Base-by-base conservation (phyloP, 768 basidiomycete species). In the Calocybe cyanea region DNA sequence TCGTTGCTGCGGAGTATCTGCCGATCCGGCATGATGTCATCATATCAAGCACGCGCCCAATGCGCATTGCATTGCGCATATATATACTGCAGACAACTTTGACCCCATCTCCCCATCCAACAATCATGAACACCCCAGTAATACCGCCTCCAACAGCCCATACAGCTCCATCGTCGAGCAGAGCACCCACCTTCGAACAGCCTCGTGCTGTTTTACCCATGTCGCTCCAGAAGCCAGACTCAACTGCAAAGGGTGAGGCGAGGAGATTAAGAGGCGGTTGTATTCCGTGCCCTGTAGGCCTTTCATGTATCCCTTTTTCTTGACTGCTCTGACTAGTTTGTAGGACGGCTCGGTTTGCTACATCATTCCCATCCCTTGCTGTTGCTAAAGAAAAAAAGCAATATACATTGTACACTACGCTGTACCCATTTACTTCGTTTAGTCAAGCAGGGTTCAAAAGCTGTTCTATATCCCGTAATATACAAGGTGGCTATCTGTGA, bases 361-460 rank as follows among this genome's bases (percentile, higher is more conserved):
- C 23, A 53, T 53, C 32, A 53, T 53, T 15, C 52, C 52, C 0
- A 43, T 53, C 19, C 52, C 52, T 3, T 53, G 52, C 38, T 53
- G 48, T 31, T 53, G 48, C 32, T 41, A 28, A 2, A 48, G 30
- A 30, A 28, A 28, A 11, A n/a, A n/a, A n/a, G n/a, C 25, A 6
- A 28, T 28, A 28, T 28, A 6, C 11, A 6, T 28, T 28, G 25
- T 28, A 28, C 25, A 28, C 11, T 6, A 28, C 11, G 11, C 25
- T 28, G 6, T 28, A 5, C 25, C 5, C 25, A 11, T 28, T 28
- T n/a, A n/a, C n/a, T n/a, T n/a, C n/a, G n/a, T n/a, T n/a, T n/a
- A n/a, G n/a, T n/a, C n/a, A n/a, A n/a, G n/a, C n/a, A n/a, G n/a
- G n/a, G n/a, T n/a, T n/a, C n/a, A n/a, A n/a, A n/a, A n/a, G n/a